A percentile compares a stretch with the other conserved stretches of the same genome.
phyloP scores from a whole-genome alignment of 768 basidiomycete species.

The Suillus luteus region DNA sequence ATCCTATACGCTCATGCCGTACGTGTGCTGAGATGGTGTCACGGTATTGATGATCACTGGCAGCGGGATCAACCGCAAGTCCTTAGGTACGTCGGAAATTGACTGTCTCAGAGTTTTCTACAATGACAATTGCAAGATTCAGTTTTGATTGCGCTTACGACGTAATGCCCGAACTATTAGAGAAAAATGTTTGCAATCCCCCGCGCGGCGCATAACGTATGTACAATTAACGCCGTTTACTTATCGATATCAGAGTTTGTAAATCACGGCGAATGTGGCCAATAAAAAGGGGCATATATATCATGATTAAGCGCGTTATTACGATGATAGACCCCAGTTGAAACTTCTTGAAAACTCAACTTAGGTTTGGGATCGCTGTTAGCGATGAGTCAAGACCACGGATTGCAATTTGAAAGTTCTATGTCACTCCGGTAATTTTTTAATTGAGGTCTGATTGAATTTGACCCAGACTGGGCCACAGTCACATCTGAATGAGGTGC shows the following conservation, averaged over 20 bases:
- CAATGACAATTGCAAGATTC: not conserved
- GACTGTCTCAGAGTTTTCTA: not conserved
- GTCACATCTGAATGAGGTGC: conserved; percentile 1
- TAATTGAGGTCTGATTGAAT: too few species aligned
- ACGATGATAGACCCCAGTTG: not conserved
- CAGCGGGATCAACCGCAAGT: not conserved
- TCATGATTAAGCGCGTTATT: not conserved
- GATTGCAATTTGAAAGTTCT: not conserved
- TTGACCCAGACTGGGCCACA: not conserved
- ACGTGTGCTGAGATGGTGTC: not conserved
- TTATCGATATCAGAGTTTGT: not conserved
- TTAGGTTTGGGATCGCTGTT: not conserved
- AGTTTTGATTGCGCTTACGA: not conserved
- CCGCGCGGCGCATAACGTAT: conserved; percentile 1
- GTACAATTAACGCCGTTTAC: not conserved
- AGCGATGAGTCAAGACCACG: not conserved
- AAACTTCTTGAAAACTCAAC: not conserved
- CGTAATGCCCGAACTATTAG: not conserved
- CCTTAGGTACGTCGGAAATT: not conserved
- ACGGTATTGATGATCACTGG: not conserved
- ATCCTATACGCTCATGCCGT: not conserved
- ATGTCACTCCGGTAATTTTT: not conserved
- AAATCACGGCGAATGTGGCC: not conserved
- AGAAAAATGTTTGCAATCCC: not conserved
- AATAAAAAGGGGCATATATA: not conserved